Evolutionary conservation across 441 rosid species (phyloP), one percentile per base, ranked within the genome.

Genomic region (Codiaeum variegatum): DNA sequence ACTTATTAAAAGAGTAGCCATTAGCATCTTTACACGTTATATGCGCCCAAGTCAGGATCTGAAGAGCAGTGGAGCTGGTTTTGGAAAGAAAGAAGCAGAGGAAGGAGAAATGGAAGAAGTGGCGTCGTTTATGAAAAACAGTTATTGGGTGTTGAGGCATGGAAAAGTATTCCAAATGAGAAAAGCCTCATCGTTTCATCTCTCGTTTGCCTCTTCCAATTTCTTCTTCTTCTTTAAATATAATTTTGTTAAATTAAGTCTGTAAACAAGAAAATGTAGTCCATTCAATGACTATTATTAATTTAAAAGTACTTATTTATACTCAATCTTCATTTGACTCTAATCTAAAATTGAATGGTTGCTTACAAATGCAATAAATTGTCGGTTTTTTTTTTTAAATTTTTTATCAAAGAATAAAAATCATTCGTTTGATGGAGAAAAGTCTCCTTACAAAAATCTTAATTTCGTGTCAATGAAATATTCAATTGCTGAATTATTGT

Each of bases 161-260:
- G 99, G 98, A 91, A 91, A 82, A 92, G 97, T 89, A 88, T 91
- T 65, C 96, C 99, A 18, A 92, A 94, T 74, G 97, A 91, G 83
- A 88, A 71, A 77, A 97, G 95, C 61, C 85, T 92, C 71, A 73
- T 91, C 66, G 98, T 95, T 65, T 83, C 97, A 36, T 91, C 96
- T 12, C 65, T 88, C 93, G 97, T 90, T 73, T 12, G 77, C 46
- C 62, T 52, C 65, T 64, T 23, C 46, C 42, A 12, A 46, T 1
- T 46, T 44, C 15, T 36, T 2, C 0, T 34, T 7, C 31, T 15
- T 29, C 23, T 36, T n/a, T n/a, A n/a, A n/a, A n/a, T n/a, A n/a
- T n/a, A n/a, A n/a, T n/a, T 24, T 21, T 23, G 2, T 7, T 51
- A 1, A 19, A 26, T 5, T 6, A 26, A 19, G n/a, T 40, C 11